Percentiles rank a stretch among this genome's conserved stretches.
phyloP scores from a whole-genome alignment of 208 protist species.

The Trypanosoma platydactyli region DNA sequence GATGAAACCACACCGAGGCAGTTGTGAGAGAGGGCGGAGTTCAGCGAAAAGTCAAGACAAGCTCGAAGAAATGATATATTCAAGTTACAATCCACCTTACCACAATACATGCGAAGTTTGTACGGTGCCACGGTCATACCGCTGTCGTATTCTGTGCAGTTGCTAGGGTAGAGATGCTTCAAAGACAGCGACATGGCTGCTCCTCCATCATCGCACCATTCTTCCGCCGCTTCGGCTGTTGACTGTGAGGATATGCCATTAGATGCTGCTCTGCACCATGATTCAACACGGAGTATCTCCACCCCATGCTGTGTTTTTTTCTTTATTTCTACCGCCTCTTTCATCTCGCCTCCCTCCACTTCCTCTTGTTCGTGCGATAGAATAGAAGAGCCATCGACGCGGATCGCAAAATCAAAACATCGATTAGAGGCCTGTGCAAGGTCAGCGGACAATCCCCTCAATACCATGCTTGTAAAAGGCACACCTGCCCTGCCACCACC shows the following conservation, averaged over 20 bases:
- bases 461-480: constrained; percentile 6
- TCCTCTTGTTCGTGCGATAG: constrained; percentile 7
- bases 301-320: neutral
- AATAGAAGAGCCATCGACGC: constrained; percentile 1
- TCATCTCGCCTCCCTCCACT: too few species aligned
- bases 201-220: neutral
- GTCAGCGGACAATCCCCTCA: neutral
- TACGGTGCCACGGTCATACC: neutral
- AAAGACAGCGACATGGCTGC: neutral
- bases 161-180: constrained; percentile 1
- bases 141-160: constrained; percentile 10
- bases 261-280: too few species aligned
- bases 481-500: neutral
- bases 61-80: constrained; percentile 28
- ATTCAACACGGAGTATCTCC: constrained; percentile 9
- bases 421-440: constrained; percentile 5
- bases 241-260: too few species aligned
- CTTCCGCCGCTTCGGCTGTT: neutral
- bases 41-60: constrained; percentile 25
- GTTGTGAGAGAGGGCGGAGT: neutral
- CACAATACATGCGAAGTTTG: constrained; percentile 25
- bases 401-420: constrained; percentile 8
- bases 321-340: neutral
- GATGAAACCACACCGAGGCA: neutral
- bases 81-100: constrained; percentile 28